A percentile compares a stretch with the other conserved stretches of the same genome.
These are phyloP conservation scores for Neoarthrinium moseri DNA, from an alignment of 2,329 filamentous ascomycete genomes.

Conservation along the genomic window DNA sequence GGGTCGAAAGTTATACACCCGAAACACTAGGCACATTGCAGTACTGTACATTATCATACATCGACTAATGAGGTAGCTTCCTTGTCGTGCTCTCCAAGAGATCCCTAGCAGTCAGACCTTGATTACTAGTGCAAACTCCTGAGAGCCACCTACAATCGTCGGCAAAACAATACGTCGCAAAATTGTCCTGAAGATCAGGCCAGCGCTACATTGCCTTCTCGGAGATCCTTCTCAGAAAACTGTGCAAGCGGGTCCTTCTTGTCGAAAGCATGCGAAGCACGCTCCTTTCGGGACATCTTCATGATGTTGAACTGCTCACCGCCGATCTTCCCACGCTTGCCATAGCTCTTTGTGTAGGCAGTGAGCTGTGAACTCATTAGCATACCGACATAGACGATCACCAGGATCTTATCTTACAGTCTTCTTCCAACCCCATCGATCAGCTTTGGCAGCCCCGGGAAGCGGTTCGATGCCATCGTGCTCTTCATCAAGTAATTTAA, in stretches of 20 bases:
- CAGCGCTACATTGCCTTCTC: conserved; percentile 16
- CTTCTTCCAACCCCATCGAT: conserved; percentile 22
- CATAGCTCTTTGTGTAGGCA: conserved; percentile 16
- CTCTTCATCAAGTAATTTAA: not conserved
- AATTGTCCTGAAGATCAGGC: too few relatives aligned
- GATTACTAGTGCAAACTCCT: too few relatives aligned
- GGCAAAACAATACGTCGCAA: too few relatives aligned
- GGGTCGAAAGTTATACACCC: too few relatives aligned
- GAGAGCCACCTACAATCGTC: too few relatives aligned
- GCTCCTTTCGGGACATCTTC: conserved; percentile 18
- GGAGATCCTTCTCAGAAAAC: conserved; percentile 18
- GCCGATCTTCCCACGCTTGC: conserved; percentile 7
- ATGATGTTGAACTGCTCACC: conserved; percentile 20
- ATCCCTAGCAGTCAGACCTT: too few relatives aligned
- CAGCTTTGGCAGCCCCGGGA: conserved; percentile 13
- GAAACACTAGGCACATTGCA: too few relatives aligned
- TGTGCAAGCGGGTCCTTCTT: conserved; percentile 20
- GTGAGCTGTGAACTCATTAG: conserved; percentile 13
- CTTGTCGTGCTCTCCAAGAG: too few relatives aligned
- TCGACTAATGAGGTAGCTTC: too few relatives aligned
- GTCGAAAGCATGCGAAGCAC: conserved; percentile 16
- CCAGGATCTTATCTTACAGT: conserved; percentile 11
- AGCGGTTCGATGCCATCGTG: conserved; percentile 15
- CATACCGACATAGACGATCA: not conserved
- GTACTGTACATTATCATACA: too few relatives aligned